Conservation (phyloP, 768 basidiomycete species). For the Tylopilus vinaceipallidus region DNA sequence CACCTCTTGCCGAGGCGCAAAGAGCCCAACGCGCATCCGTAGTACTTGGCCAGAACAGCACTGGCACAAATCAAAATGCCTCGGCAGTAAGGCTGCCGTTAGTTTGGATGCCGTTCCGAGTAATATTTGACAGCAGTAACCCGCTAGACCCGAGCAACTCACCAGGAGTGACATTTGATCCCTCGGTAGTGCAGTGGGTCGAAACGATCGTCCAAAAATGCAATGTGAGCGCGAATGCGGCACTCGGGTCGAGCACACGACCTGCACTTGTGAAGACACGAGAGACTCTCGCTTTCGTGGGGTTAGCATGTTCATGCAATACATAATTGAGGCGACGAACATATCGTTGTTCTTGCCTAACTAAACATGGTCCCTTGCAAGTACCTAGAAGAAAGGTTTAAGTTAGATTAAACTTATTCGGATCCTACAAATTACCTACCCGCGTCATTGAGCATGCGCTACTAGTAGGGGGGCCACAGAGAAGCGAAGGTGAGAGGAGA, state of each 20-base stretch:
- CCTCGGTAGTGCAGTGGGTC: not conserved
- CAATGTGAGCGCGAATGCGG: not conserved
- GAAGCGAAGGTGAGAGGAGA: not conserved
- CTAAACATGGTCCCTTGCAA: not conserved
- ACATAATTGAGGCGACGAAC: not conserved
- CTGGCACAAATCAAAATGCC: not conserved
- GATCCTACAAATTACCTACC: not conserved
- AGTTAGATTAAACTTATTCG: conserved; percentile 2
- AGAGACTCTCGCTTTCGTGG: not conserved
- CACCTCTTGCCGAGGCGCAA: no score
- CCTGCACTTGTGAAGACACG: not conserved
- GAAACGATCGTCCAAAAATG: not conserved
- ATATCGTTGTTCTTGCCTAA: not conserved
- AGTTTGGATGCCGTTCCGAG: not conserved
- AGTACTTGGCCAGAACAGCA: not conserved
- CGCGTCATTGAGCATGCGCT: not conserved
- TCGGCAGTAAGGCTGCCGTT: conserved; percentile 16
- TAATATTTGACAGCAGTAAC: not conserved
- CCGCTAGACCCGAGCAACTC: not conserved
- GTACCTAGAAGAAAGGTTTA: not conserved
- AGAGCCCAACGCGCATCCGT: no score
- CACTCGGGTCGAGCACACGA: not conserved
- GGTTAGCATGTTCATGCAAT: not conserved
- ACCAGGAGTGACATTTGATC: not conserved
- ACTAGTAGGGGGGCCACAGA: not conserved